Evolutionary conservation across 2,329 filamentous ascomycete species (phyloP).

Genomic region (Salinomyces thailandicus): DNA sequence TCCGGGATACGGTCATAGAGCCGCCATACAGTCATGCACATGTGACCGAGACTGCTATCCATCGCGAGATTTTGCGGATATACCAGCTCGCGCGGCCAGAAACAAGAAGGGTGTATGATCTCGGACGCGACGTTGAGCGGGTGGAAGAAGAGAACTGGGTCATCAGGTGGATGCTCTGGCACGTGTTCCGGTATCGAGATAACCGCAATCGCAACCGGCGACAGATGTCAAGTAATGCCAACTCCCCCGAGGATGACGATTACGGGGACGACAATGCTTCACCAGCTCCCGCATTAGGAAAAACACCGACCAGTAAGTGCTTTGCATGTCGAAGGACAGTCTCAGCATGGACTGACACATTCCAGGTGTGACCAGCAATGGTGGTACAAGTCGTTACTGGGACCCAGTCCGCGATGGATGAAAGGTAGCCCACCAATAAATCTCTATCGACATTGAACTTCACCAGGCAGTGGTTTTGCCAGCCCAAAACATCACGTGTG

Average conservation of each 20-base stretch:
- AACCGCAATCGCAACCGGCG: conserved; percentile 28
- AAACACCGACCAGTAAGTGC: conserved; percentile 2
- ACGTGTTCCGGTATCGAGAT: conserved; percentile 37
- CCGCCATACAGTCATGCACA: conserved; percentile 38
- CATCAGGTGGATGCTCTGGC: conserved; percentile 43
- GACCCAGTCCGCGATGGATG: conserved; percentile 22
- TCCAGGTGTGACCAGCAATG: not conserved
- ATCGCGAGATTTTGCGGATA: conserved; percentile 34
- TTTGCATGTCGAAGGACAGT: not conserved
- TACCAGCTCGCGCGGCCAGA: conserved; percentile 29
- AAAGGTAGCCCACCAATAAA: too few species aligned
- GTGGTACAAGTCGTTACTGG: conserved; percentile 15
- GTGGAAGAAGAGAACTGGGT: conserved; percentile 41
- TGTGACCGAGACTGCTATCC: conserved; percentile 39
- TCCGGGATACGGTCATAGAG: conserved; percentile 21
- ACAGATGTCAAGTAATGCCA: not conserved
- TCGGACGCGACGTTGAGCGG: conserved; percentile 31
- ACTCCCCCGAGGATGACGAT: conserved; percentile 4
- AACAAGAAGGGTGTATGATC: conserved; percentile 33
- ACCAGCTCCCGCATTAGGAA: not conserved
- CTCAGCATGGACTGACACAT: not conserved
- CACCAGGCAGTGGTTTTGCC: too few species aligned
- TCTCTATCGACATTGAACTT: too few species aligned
- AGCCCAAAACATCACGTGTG: too few species aligned
- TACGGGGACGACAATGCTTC: not conserved